Evolutionary conservation across 176 grass and related monocot genomes (phyloP).

Genomic region (Pontederia crassipes): DNA sequence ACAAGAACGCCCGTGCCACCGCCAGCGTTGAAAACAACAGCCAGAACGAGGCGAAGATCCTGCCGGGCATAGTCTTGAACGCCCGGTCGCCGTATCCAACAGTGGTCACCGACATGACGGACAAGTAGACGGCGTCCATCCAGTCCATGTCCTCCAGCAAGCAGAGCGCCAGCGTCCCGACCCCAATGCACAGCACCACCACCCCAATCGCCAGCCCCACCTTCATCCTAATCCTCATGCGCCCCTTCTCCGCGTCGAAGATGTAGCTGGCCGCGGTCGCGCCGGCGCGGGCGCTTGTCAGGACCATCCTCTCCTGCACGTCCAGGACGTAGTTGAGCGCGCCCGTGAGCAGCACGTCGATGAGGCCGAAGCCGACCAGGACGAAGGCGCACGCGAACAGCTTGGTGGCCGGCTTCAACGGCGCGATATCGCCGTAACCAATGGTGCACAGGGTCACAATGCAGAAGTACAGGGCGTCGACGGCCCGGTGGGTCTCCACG

Average conservation of each 20-base stretch:
- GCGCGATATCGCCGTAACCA: conserved; percentile 65
- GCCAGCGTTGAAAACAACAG: conserved; percentile 46
- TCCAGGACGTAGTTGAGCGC: conserved; percentile 59
- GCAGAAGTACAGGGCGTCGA: conserved; percentile 68
- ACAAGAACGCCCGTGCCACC: conserved; percentile 53
- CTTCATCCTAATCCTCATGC: conserved; percentile 48
- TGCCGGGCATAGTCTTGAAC: conserved; percentile 58
- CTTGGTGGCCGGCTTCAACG: conserved; percentile 52
- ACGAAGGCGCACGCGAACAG: conserved; percentile 67
- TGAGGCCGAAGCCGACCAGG: conserved; percentile 50
- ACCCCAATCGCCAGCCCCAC: too few relatives aligned
- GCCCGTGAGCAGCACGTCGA: conserved; percentile 26
- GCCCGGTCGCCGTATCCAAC: conserved; percentile 59
- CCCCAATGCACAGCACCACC: conserved; percentile 40
- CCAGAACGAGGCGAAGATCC: conserved; percentile 51
- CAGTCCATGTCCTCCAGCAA: conserved; percentile 47
- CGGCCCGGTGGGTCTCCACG: conserved; percentile 10
- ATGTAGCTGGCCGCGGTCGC: conserved; percentile 39
- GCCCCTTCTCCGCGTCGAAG: conserved; percentile 50
- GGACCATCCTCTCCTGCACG: too few relatives aligned
- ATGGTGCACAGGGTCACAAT: conserved; percentile 59
- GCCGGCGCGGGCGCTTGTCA: too few relatives aligned
- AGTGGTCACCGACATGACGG: conserved; percentile 68
- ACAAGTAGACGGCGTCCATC: conserved; percentile 58
- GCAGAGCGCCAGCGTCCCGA: conserved; percentile 55